Conservation (phyloP, 2,329 filamentous ascomycete species). For the Aspergillus fischeri region DNA sequence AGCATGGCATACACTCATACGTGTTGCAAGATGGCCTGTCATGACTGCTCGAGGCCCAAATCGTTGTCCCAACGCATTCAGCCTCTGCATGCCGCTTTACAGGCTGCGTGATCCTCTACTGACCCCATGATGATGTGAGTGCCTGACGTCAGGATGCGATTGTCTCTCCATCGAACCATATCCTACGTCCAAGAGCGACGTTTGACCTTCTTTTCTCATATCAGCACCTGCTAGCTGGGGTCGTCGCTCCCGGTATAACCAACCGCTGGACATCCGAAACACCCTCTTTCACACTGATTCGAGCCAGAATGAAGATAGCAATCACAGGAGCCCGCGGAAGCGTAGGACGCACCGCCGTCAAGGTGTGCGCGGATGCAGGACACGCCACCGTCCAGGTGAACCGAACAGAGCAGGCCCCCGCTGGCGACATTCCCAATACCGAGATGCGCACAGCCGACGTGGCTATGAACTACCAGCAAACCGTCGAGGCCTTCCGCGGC, state of each 20-base stretch:
- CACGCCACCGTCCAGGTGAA: conserved; percentile 34
- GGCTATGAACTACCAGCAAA: conserved; percentile 30
- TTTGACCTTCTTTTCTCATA: not conserved
- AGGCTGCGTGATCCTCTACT: not conserved
- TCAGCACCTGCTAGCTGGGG: not conserved
- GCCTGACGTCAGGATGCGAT: not conserved
- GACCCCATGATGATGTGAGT: not conserved
- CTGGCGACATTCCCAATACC: conserved; percentile 26
- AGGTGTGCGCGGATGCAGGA: conserved; percentile 28
- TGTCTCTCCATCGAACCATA: not conserved
- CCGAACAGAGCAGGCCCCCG: conserved; percentile 24
- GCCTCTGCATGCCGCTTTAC: too few relatives aligned
- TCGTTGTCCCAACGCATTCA: not conserved
- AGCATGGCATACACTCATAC: not conserved
- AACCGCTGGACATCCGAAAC: not conserved
- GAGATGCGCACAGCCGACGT: conserved; percentile 33
- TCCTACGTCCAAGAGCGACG: not conserved
- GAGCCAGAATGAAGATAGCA: conserved; percentile 35
- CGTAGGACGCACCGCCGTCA: conserved; percentile 27
- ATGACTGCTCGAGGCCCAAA: too few relatives aligned
- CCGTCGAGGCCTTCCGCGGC: conserved; percentile 28
- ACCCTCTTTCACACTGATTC: conserved; percentile 18
- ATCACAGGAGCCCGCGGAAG: conserved; percentile 37
- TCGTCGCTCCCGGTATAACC: not conserved
- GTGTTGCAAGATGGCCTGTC: not conserved